A percentile compares a stretch with the other conserved stretches of the same genome.
Conservation (phyloP, 1,284 basidiomycete genomes). For the Leccinum fallax region DNA sequence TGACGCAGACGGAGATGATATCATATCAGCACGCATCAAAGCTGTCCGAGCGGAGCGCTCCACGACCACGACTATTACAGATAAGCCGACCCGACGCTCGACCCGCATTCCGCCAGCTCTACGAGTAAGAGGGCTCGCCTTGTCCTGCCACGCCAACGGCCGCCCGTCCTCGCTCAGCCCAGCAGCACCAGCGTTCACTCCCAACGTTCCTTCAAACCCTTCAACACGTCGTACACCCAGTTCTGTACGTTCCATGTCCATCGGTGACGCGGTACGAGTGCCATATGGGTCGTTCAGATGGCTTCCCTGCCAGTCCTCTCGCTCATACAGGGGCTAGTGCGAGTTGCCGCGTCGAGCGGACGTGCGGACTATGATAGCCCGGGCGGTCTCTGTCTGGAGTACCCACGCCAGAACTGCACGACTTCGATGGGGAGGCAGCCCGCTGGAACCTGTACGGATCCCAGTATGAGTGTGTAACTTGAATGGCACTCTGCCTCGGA, state of each 20-base stretch:
- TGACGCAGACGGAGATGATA: background rate
- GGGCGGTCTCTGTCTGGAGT: background rate
- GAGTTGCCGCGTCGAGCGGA: background rate
- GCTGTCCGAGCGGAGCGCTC: background rate
- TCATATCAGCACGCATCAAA: background rate
- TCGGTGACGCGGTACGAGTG: no score
- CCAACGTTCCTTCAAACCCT: no score
- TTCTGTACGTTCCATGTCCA: no score
- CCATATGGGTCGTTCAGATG: constrained; percentile 5
- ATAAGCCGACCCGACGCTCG: background rate
- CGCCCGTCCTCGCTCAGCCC: constrained; percentile 42
- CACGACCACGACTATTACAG: background rate
- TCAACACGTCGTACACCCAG: no score
- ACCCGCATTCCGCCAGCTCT: background rate
- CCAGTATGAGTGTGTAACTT: background rate
- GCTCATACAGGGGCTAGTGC: constrained; percentile 1
- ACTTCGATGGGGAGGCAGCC: background rate
- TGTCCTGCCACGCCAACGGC: constrained; percentile 74
- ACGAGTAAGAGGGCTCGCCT: constrained; percentile 48
- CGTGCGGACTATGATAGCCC: background rate
- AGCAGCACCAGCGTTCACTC: background rate
- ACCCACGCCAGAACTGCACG: background rate
- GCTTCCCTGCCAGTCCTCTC: constrained; percentile 1
- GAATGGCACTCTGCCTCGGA: background rate
- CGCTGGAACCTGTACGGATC: background rate